Evolutionary conservation across 2,329 filamentous ascomycete genomes (phyloP), one percentile per base, ranked within the genome.

Genomic region (Cytospora schulzeri): DNA sequence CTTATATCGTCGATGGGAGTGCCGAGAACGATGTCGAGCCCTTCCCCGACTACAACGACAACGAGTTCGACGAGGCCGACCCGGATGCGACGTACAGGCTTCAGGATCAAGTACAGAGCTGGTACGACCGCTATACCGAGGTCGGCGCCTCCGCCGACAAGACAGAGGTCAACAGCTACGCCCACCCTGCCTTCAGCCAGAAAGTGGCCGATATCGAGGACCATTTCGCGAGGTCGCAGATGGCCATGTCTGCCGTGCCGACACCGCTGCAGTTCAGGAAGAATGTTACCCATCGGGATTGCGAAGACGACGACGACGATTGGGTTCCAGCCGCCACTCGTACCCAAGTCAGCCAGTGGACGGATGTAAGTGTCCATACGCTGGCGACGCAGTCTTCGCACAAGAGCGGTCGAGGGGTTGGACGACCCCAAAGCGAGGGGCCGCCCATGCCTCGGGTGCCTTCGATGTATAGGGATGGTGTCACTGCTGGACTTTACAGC

Each of bases 81-180:
- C 51, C 53, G 11, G 50, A 28, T 7, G 55, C 55, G 17, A 62
- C 55, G 17, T 28, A 57, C 33, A 54, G 56, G 29, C 52, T 62
- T 17, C 57, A 65, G 55, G 57, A 62, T 35, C 51, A 50, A 12
- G 50, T 63, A 29, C 41, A 64, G 50, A 51, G 33, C 24, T 66
- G 64, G 64, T 66, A 63, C 51, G 54, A 63, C 29, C 28, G 31
- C n/a, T 66, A 63, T n/a, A 58, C 59, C 41, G 64, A 63, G 15
- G 55, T 63, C 45, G 45, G 28, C 33, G 55, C 38, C 38, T 22
- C 60, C 5, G 53, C 60, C 3, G 60, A 41, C 5, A 38, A 35
- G 22, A 26, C 45, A 4, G 57, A 53, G 38, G 31, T 52, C 24
- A 28, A 35, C 54, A 57, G 56, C 22, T 50, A 22, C n/a, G 45